A percentile compares a stretch with the other conserved stretches of the same genome.
Evolutionary conservation across 1,139 yeast genomes (phyloP).

Genomic region (Blastobotrys illinoisensis): DNA sequence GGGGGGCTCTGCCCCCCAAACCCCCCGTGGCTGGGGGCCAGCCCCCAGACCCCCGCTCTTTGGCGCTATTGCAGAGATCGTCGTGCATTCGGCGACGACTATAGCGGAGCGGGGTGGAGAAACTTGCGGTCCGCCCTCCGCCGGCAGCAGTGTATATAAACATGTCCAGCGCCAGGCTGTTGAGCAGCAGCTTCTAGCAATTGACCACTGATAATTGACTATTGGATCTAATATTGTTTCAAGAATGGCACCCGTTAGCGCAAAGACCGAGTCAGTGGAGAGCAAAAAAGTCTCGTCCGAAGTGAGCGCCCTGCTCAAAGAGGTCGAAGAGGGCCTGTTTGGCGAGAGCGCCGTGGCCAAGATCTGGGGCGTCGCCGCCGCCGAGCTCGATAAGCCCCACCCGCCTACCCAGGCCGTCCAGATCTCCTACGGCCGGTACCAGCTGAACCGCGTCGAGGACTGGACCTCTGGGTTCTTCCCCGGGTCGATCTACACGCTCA

Average conservation of each 20-base stretch:
- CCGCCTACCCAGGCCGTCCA: conserved; percentile 3
- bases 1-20: too few species aligned
- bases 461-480: conserved; percentile 34
- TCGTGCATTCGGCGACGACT: too few species aligned
- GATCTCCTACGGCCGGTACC: background rate
- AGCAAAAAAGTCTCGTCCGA: background rate
- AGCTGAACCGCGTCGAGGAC: background rate
- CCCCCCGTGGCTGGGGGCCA: too few species aligned
- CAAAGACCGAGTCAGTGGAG: background rate
- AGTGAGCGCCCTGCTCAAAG: conserved; percentile 1
- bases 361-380: conserved; percentile 10
- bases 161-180: background rate
- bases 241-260: background rate
- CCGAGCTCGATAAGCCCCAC: background rate
- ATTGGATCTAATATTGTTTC: too few species aligned
- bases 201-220: too few species aligned
- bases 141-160: background rate
- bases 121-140: background rate
- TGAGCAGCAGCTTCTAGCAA: background rate
- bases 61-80: too few species aligned
- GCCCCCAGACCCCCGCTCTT: too few species aligned
- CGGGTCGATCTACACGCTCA: conserved; percentile 25
- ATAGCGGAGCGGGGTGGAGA: background rate
- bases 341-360: conserved; percentile 5
- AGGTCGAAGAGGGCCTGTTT: conserved; percentile 2